Evolutionary conservation across 176 grass and related monocot species (phyloP), one percentile per base, ranked within the genome.

Genomic region (Bolboschoenus planiculmis): DNA sequence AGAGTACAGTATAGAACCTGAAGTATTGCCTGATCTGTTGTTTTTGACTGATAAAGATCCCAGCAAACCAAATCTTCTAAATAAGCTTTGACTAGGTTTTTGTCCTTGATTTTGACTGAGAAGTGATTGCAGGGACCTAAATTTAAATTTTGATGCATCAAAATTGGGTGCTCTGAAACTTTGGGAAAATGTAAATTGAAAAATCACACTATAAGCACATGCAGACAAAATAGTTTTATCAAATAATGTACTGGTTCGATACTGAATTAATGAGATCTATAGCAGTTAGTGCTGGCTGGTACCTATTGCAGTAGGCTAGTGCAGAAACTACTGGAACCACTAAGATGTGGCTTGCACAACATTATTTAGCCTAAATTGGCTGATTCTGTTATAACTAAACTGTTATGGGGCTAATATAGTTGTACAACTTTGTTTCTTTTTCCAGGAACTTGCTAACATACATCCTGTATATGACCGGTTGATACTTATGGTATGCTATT

Each of bases 401-500:
- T 42, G 29, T 20, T 79, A 30, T 14, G 61, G 15, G 29, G 47
- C 26, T 85, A 20, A 78, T 71, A 23, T 51, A 56, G 16, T 31
- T 74, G 68, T 5, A 78, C 7, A 9, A 83, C 86, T 64, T 42
- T 27, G 78, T 37, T 61, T 56, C 8, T 87, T 68, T 35, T 47
- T 10, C 55, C 85, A 95, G 95, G 90, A 95, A 82, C 84, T 91
- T 18, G 90, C 89, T n/a, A 87, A 87, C 15, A 57, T 93, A 29
- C 90, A 90, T 88, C 89, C 61, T 83, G 67, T 82, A 4, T 95
- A 93, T 21, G 84, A 95, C n/a, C 92, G 89, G 55, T 84, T 98
- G 75, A 81, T 95, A 42, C 82, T 98, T 87, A 91, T 98, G 96
- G 96, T 98, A 93, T 82, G 87, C 36, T 10, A 72, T 66, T 83